phyloP scores from a whole-genome alignment of 495 filamentous ascomycete genomes.

The Lasiosphaeria miniovina region DNA sequence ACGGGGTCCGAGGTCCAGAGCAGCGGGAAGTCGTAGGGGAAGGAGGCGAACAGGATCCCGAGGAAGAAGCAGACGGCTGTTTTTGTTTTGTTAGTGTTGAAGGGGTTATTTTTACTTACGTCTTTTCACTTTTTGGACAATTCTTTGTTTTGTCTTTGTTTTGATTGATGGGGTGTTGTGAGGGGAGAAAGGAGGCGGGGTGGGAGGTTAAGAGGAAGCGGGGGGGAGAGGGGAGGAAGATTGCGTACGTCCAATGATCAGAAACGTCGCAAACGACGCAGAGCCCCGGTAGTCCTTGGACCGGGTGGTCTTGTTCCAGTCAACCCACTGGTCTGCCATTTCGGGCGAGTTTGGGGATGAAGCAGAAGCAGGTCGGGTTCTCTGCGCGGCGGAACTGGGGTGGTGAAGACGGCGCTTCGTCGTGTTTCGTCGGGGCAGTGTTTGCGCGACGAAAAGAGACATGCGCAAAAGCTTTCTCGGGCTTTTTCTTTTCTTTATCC shows the following conservation, averaged over 20 bases:
- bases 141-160: no score
- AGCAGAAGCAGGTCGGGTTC: no score
- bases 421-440: no score
- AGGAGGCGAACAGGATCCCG: constrained; percentile 93
- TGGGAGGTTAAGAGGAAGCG: no score
- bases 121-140: no score
- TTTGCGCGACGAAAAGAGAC: neutral
- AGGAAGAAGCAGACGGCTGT: constrained; percentile 92
- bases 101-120: constrained; percentile 5
- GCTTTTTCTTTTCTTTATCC: neutral
- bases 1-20: constrained; percentile 77
- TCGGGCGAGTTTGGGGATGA: neutral
- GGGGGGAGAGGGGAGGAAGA: constrained; percentile 2
- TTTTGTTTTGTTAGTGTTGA: neutral
- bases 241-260: constrained; percentile 85
- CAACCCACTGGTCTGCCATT: constrained; percentile 40
- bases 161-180: no score
- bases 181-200: no score
- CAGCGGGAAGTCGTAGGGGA: constrained; percentile 97
- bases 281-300: constrained; percentile 50
- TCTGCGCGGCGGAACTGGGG: no score
- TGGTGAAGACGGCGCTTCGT: no score
- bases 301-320: constrained; percentile 48
- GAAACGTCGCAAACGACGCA: constrained; percentile 79
- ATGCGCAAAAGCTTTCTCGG: neutral